Conservation (phyloP, 148 eudicot genomes). For the Fallopia convolvulus region DNA sequence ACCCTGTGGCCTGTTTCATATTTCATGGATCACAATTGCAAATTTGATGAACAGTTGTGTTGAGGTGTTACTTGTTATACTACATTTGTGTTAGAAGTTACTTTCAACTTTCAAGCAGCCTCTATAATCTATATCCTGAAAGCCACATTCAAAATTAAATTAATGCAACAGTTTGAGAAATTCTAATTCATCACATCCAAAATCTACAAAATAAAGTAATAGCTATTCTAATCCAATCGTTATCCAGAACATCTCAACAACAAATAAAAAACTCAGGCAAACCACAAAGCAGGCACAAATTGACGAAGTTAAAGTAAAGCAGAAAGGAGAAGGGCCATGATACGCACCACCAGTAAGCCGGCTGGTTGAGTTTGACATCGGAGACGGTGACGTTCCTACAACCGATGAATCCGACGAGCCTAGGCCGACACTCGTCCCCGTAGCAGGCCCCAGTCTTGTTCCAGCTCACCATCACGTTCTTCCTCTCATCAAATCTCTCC, state of each 20-base stretch:
- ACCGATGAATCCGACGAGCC: conserved; percentile 74
- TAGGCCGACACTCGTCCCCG: conserved; percentile 89
- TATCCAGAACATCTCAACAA: not conserved
- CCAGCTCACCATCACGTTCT: conserved; percentile 99
- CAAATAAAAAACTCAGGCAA: not conserved
- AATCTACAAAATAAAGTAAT: not conserved
- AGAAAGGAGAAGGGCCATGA: not conserved
- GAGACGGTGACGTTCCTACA: conserved; percentile 46
- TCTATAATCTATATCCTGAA: not conserved
- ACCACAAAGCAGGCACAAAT: no score
- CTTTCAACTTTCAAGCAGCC: not conserved
- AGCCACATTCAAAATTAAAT: not conserved
- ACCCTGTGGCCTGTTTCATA: not conserved
- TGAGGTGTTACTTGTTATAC: not conserved
- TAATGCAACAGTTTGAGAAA: not conserved
- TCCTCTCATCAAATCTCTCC: conserved; percentile 60
- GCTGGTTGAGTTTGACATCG: conserved; percentile 46
- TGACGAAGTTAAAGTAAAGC: not conserved
- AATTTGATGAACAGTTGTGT: not conserved
- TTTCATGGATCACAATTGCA: not conserved
- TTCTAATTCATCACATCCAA: not conserved
- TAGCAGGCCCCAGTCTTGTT: conserved; percentile 62
- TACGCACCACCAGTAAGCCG: conserved; percentile 95
- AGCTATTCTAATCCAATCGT: not conserved
- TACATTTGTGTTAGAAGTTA: not conserved